Percentiles rank a stretch among this genome's conserved stretches.
These are phyloP conservation scores for Microsporum ferrugineum DNA, from an alignment of 2,329 filamentous ascomycete species.

Conservation along the genomic window DNA sequence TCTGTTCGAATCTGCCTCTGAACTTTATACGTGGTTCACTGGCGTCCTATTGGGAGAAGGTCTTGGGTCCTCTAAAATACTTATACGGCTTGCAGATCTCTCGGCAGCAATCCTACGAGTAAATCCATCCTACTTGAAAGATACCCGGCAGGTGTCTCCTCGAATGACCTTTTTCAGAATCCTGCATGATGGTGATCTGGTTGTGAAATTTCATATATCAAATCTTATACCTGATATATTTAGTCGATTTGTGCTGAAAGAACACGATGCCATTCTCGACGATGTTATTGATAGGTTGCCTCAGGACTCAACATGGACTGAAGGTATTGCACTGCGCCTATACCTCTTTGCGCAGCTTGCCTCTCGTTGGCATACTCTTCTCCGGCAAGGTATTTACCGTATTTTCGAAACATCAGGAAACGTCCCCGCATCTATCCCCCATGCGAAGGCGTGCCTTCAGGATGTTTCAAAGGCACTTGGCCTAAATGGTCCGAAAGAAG, in stretches of 20 bases:
- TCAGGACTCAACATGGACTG: slow-evolving; percentile 54
- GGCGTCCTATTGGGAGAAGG: slow-evolving; percentile 54
- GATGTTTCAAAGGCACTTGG: slow-evolving; percentile 55
- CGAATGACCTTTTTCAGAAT: slow-evolving; percentile 65
- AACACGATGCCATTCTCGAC: slow-evolving; percentile 73
- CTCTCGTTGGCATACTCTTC: slow-evolving; percentile 70
- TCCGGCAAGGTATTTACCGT: slow-evolving; percentile 80
- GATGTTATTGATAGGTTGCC: slow-evolving; percentile 76
- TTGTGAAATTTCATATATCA: slow-evolving; percentile 66
- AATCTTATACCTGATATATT: slow-evolving; percentile 63
- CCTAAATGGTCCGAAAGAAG: slow-evolving; percentile 52
- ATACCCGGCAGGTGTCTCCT: slow-evolving; percentile 48
- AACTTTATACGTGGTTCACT: slow-evolving; percentile 71
- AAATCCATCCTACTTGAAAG: slow-evolving; percentile 55
- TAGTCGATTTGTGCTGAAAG: slow-evolving; percentile 64
- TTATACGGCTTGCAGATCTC: slow-evolving; percentile 55
- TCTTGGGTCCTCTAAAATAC: slow-evolving; percentile 57
- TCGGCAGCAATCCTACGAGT: slow-evolving; percentile 58
- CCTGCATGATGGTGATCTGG: slow-evolving; percentile 53
- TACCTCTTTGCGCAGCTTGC: slow-evolving; percentile 66
- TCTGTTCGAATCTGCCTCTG: slow-evolving; percentile 55
- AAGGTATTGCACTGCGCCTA: slow-evolving; percentile 77
- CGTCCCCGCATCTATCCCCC: slow-evolving; percentile 50
- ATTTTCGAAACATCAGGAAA: slow-evolving; percentile 83
- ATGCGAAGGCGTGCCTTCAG: slow-evolving; percentile 61